Percentiles rank a stretch among this genome's conserved stretches.
Conservation (phyloP, 2,329 filamentous ascomycete species). For the Pseudogymnoascus sp. region DNA sequence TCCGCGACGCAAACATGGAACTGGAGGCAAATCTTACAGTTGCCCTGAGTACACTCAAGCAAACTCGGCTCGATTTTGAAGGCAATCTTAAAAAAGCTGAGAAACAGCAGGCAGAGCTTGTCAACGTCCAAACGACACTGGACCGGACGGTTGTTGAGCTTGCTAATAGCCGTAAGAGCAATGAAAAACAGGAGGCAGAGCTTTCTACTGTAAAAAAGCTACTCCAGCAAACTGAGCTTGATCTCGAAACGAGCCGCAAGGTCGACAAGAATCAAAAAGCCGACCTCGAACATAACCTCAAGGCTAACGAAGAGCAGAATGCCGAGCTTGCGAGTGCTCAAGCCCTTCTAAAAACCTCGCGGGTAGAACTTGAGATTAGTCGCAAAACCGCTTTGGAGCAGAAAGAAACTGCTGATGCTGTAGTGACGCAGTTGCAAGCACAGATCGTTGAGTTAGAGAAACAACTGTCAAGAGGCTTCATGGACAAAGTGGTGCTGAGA, state of each 20-base stretch:
- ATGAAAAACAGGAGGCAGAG: not conserved
- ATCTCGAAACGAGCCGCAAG: not conserved
- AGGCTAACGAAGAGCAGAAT: not conserved
- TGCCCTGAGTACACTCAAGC: not conserved
- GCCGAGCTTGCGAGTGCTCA: not conserved
- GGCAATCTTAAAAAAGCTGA: not conserved
- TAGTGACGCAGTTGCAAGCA: not conserved
- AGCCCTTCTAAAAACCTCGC: not conserved
- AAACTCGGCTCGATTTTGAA: not conserved
- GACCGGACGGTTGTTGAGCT: not conserved
- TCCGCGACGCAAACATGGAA: not conserved
- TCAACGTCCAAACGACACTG: not conserved
- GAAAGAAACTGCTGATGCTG: not conserved
- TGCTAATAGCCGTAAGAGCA: not conserved
- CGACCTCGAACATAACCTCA: not conserved
- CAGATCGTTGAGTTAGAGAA: not conserved
- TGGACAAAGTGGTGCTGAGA: not conserved
- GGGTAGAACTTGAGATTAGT: not conserved
- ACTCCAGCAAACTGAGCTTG: not conserved
- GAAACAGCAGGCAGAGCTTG: not conserved
- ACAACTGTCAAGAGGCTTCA: not conserved
- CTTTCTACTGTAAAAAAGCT: not conserved
- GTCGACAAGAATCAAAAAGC: not conserved
- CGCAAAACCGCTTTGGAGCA: not conserved
- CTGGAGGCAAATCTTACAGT: not conserved